These are phyloP conservation scores for Helichrysum umbraculigerum DNA, from an alignment of 129 eudicot genomes.

Conservation along the genomic window DNA sequence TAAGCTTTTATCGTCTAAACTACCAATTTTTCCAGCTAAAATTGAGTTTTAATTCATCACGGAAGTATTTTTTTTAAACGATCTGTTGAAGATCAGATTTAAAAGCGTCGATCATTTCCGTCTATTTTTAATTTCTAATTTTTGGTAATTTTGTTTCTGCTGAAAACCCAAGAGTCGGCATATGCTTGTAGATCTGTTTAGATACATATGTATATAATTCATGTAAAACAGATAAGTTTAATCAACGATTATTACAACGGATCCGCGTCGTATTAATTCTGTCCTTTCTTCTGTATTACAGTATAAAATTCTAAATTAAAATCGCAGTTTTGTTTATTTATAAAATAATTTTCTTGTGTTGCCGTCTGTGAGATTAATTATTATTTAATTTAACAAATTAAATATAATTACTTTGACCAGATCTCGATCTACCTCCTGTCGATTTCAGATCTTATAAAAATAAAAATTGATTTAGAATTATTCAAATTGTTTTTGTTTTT, in stretches of 20 bases:
- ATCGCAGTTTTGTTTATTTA: too few species aligned
- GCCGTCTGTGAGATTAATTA: constrained; percentile 26
- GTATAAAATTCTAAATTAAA: background rate
- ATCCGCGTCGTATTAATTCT: constrained; percentile 20
- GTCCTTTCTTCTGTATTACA: constrained; percentile 1
- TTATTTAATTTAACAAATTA: background rate
- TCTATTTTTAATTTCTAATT: background rate
- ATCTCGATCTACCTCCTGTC: constrained; percentile 33
- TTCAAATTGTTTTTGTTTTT: constrained; percentile 22
- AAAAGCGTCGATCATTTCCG: background rate
- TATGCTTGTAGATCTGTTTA: constrained; percentile 9
- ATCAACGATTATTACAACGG: constrained; percentile 28
- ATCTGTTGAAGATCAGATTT: constrained; percentile 9
- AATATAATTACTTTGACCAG: constrained; percentile 39
- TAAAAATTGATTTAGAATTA: constrained; percentile 5
- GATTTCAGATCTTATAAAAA: constrained; percentile 29
- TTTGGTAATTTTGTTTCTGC: constrained; percentile 1
- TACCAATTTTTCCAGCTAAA: background rate
- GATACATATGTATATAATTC: constrained; percentile 1
- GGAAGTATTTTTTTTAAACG: background rate
- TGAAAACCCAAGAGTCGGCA: background rate
- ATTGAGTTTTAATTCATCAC: background rate
- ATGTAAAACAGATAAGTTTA: constrained; percentile 7
- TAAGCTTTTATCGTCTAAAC: background rate
- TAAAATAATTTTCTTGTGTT: background rate